These are phyloP conservation scores for Daedalea quercina DNA, from an alignment of 768 basidiomycete genomes.

Conservation along the genomic window DNA sequence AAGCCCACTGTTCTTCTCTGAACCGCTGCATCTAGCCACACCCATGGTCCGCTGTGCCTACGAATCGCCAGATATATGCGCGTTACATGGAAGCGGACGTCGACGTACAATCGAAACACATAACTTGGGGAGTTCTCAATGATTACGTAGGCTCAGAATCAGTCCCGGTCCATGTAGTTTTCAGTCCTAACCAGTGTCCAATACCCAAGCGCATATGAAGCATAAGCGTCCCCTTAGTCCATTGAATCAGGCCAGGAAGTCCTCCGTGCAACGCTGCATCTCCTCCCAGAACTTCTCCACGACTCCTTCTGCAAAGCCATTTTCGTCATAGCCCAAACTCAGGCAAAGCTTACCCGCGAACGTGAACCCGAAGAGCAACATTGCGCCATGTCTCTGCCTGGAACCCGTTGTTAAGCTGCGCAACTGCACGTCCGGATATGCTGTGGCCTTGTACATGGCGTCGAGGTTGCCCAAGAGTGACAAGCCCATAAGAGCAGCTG, in stretches of 20 bases:
- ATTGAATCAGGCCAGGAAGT: slow-evolving; percentile 37
- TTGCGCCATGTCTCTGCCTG: slow-evolving; percentile 69
- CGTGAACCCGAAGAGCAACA: slow-evolving; percentile 80
- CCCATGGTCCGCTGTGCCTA: no score
- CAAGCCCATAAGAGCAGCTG: slow-evolving; percentile 63
- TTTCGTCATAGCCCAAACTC: slow-evolving; percentile 73
- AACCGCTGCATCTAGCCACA: no score
- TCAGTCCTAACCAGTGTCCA: no score
- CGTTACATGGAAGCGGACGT: no score
- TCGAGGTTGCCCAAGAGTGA: slow-evolving; percentile 85
- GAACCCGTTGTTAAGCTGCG: slow-evolving; percentile 79
- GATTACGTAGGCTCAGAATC: no score
- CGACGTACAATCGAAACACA: no score
- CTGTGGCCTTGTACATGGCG: slow-evolving; percentile 66
- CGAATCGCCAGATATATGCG: no score
- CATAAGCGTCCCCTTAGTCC: no score
- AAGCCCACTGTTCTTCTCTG: no score
- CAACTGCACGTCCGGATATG: slow-evolving; percentile 49
- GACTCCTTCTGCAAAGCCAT: slow-evolving; percentile 58
- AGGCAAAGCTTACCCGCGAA: slow-evolving; percentile 72
- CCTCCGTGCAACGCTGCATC: slow-evolving; percentile 45
- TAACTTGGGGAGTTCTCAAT: no score
- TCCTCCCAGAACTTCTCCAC: slow-evolving; percentile 66
- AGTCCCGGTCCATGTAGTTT: no score
- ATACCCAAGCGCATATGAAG: no score